Conservation (phyloP, 768 basidiomycete species). For the Phlebiopsis flavidoalba region DNA sequence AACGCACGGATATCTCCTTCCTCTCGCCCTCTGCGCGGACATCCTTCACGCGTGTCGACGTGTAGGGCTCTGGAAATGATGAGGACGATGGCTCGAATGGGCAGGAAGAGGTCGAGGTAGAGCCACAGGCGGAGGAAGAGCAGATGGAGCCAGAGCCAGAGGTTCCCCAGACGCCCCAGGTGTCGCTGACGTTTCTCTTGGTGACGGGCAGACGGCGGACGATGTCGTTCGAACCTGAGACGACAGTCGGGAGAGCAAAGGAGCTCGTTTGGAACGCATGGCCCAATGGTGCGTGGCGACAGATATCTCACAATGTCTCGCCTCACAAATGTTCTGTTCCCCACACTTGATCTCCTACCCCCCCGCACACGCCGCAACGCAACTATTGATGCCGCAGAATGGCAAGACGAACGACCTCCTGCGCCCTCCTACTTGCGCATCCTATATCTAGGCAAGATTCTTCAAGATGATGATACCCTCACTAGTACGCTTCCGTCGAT, state of each 20-base stretch:
- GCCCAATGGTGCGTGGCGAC: constrained; percentile 49
- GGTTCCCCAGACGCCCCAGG: constrained; percentile 59
- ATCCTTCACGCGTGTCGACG: constrained; percentile 48
- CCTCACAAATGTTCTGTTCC: not conserved
- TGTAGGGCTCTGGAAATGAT: constrained; percentile 18
- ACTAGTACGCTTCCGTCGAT: constrained; percentile 39
- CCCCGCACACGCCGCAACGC: not conserved
- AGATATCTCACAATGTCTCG: not conserved
- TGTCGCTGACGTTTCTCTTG: constrained; percentile 65
- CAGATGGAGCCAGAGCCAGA: constrained; percentile 5
- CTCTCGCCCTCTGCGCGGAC: constrained; percentile 44
- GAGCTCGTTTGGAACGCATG: constrained; percentile 83
- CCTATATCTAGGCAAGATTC: constrained; percentile 70
- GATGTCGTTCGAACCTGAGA: constrained; percentile 73
- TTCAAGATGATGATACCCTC: constrained; percentile 82
- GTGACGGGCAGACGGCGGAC: constrained; percentile 63
- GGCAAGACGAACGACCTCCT: constrained; percentile 75
- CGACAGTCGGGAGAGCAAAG: constrained; percentile 72
- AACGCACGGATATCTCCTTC: constrained; percentile 5
- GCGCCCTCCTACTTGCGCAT: constrained; percentile 74
- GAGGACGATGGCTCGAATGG: constrained; percentile 7
- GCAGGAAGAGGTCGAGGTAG: constrained; percentile 3
- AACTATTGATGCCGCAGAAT: constrained; percentile 39
- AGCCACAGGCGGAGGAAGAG: constrained; percentile 5
- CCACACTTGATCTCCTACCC: not conserved